Evolutionary conservation across 331 rosid genomes (phyloP), one percentile per base, ranked within the genome.

Genomic region (Cydonia oblonga): DNA sequence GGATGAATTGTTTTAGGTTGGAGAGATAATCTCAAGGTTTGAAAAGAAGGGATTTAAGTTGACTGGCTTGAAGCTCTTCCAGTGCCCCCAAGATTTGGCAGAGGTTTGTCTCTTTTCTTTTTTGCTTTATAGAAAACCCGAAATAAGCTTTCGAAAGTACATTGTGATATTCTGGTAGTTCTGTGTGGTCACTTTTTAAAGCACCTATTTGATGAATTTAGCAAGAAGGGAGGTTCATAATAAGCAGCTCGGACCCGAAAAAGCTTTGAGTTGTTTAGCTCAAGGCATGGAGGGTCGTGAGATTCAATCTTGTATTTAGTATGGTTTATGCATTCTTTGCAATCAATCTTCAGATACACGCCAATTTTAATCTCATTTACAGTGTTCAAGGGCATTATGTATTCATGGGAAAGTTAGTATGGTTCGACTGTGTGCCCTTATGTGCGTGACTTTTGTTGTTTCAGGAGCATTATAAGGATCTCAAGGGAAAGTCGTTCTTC

Each of bases 391-490:
- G 2, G 23, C 44, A 19, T 19, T 19, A 62, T 4, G 44, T 9
- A 8, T 14, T 29, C 4, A 1, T 25, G 2, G 25, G 9, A 65
- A 20, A 62, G 61, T 18, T 78, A 56, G 38, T 29, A 11, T 42
- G 64, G 38, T 73, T 71, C 35, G 46, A 72, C 30, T 72, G 64
- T 61, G 64, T 30, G n/a, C 70, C 53, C 70, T 56, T 76, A 30
- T 67, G 42, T 35, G 11, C 38, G 22, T 75, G 11, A 49, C 72
- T 75, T 70, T 61, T 76, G 35, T 79, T 77, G 72, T 53, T 85
- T 53, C 81, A 95, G 99, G 97, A 95, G 80, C 99, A 91, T 80
- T 95, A 95, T 72, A 89, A 91, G 83, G 97, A 95, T 76, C 91
- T 95, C 35, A 95, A 82, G 32, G 81, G 81, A n/a, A 95, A 87